Conservation (phyloP, 2,329 filamentous ascomycete genomes). For the Verruconis gallopava region DNA sequence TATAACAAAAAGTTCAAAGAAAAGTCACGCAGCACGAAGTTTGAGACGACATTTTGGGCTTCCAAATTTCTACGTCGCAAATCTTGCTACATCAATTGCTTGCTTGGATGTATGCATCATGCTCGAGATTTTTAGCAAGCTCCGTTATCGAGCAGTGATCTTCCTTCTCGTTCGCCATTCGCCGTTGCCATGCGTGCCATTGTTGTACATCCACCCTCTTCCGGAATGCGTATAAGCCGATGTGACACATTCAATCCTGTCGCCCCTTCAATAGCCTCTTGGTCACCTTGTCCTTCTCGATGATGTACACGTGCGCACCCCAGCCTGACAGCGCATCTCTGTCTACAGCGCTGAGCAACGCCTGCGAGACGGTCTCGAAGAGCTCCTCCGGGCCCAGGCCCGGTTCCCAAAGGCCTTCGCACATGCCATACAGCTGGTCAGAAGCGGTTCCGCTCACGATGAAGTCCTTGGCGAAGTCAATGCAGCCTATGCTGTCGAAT, state of each 20-base stretch:
- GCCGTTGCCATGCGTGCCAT: neutral
- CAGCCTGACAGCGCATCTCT: constrained; percentile 93
- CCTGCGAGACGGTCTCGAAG: constrained; percentile 96
- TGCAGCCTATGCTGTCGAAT: constrained; percentile 98
- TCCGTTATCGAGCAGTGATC: too few species aligned
- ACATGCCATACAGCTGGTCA: constrained; percentile 97
- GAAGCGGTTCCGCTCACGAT: constrained; percentile 94
- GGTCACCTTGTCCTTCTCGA: constrained; percentile 99
- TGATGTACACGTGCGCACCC: constrained; percentile 98
- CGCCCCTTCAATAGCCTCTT: constrained; percentile 96
- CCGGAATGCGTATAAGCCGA: too few species aligned
- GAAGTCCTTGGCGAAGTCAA: constrained; percentile 99
- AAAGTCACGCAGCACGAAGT: too few species aligned
- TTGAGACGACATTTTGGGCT: too few species aligned
- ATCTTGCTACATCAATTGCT: too few species aligned
- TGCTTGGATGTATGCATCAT: too few species aligned
- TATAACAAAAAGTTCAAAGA: too few species aligned
- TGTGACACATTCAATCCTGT: constrained; percentile 54
- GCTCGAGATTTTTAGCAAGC: too few species aligned
- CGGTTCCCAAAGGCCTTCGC: constrained; percentile 94
- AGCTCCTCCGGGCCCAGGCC: constrained; percentile 87
- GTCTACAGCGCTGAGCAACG: constrained; percentile 89
- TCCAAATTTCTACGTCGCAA: too few species aligned
- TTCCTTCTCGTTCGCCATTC: neutral
- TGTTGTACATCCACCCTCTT: too few species aligned